Evolutionary conservation across 345 rosid species (phyloP).

Genomic region (Melaleuca quinquenervia): DNA sequence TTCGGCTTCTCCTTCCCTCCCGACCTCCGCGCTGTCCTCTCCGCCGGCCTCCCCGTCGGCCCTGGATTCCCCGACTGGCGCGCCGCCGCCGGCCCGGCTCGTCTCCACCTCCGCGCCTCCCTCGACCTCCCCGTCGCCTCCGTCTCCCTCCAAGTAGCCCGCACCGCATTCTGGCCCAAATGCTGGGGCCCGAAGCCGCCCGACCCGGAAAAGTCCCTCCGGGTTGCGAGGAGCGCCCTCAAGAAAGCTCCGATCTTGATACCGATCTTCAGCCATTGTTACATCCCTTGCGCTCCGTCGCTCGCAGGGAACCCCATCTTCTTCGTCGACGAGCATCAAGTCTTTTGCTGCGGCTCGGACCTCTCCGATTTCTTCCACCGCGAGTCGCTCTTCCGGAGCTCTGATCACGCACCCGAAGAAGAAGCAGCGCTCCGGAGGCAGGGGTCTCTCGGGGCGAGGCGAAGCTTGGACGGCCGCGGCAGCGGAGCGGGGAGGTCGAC

Average conservation of each 20-base stretch:
- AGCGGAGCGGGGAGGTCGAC: slow-evolving; percentile 42
- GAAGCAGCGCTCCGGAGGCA: slow-evolving; percentile 28
- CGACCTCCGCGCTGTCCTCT: slow-evolving; percentile 78
- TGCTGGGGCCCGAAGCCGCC: slow-evolving; percentile 86
- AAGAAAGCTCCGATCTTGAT: slow-evolving; percentile 83
- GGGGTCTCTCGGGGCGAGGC: slow-evolving; percentile 57
- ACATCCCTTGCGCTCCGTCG: slow-evolving; percentile 81
- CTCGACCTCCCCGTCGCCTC: slow-evolving; percentile 89
- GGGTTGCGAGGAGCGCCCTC: slow-evolving; percentile 80
- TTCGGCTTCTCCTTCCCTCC: slow-evolving; percentile 90
- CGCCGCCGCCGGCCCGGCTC: slow-evolving; percentile 45
- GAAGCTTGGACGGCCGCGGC: slow-evolving; percentile 47
- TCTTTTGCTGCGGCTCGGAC: slow-evolving; percentile 94
- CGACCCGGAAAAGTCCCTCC: slow-evolving; percentile 76
- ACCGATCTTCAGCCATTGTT: slow-evolving; percentile 87
- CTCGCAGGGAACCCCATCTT: slow-evolving; percentile 94
- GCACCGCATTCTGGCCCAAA: slow-evolving; percentile 84
- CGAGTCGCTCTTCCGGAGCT: slow-evolving; percentile 52
- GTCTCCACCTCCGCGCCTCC: slow-evolving; percentile 74
- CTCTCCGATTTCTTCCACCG: slow-evolving; percentile 83
- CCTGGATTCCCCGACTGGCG: slow-evolving; percentile 98
- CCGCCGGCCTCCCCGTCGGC: slow-evolving; percentile 81
- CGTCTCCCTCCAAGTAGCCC: slow-evolving; percentile 82
- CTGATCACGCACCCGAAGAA: slow-evolving; percentile 25
- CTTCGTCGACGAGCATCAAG: slow-evolving; percentile 73